phyloP scores from a whole-genome alignment of 768 basidiomycete genomes.

The Lactarius hatsudake region DNA sequence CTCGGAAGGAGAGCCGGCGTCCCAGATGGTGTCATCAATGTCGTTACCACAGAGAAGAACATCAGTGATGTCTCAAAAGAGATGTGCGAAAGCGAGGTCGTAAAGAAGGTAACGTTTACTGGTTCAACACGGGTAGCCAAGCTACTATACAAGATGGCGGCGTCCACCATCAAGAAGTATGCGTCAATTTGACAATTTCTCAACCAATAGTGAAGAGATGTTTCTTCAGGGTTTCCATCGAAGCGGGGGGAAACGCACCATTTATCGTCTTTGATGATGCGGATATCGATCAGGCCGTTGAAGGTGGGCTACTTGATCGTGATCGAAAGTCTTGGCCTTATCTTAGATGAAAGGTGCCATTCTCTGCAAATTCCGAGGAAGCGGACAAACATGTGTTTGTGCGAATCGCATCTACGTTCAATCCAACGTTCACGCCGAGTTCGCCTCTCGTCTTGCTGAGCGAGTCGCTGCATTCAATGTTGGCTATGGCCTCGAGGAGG shows the following conservation, averaged over 20 bases:
- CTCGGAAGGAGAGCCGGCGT: slow-evolving; percentile 86
- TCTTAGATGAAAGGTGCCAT: slow-evolving; percentile 51
- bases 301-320: slow-evolving; percentile 45
- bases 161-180: slow-evolving; percentile 81
- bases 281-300: slow-evolving; percentile 87
- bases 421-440: slow-evolving; percentile 86
- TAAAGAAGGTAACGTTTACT: slow-evolving; percentile 91
- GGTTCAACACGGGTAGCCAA: slow-evolving; percentile 84
- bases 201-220: not conserved
- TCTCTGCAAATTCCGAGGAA: slow-evolving; percentile 73
- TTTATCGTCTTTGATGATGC: slow-evolving; percentile 98
- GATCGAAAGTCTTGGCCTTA: slow-evolving; percentile 5
- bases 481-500: slow-evolving; percentile 80
- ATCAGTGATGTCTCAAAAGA: slow-evolving; percentile 88
- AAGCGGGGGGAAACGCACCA: slow-evolving; percentile 92
- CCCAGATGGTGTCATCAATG: slow-evolving; percentile 92
- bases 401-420: slow-evolving; percentile 95
- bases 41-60: slow-evolving; percentile 85
- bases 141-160: slow-evolving; percentile 65
- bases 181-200: slow-evolving; percentile 26
- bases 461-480: slow-evolving; percentile 81
- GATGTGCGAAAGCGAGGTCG: slow-evolving; percentile 82
- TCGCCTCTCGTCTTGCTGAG: slow-evolving; percentile 82
- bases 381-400: slow-evolving; percentile 84
- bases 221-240: slow-evolving; percentile 56